phyloP scores from a whole-genome alignment of 306 rosid species.

The Cicer pinnatifidum region DNA sequence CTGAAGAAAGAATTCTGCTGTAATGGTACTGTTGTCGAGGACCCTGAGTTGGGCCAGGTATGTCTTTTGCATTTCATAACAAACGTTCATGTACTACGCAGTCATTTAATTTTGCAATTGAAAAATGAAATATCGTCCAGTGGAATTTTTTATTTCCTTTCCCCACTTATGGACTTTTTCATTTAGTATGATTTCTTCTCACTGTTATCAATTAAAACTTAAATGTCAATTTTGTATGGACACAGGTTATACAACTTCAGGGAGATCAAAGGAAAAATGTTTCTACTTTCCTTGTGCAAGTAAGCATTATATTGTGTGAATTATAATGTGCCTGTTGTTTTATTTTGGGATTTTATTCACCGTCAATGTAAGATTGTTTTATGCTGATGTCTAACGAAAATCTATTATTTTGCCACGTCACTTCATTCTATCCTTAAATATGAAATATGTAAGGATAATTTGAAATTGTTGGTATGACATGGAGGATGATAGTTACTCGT shows the following conservation, averaged over 20 bases:
- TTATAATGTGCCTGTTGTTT: slow-evolving; percentile 1
- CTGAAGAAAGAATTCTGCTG: slow-evolving; percentile 65
- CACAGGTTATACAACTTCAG: slow-evolving; percentile 69
- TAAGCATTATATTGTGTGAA: slow-evolving; percentile 18
- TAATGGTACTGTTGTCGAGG: slow-evolving; percentile 66
- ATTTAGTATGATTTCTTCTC: neutral
- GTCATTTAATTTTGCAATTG: neutral
- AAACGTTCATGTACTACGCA: slow-evolving; percentile 3
- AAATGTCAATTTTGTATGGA: slow-evolving; percentile 22
- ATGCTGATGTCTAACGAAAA: no score
- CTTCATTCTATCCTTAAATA: no score
- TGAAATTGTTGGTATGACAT: no score
- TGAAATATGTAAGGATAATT: no score
- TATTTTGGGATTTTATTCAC: neutral
- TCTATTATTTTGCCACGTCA: no score
- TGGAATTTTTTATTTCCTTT: neutral
- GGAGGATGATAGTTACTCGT: no score
- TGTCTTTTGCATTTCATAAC: slow-evolving; percentile 26
- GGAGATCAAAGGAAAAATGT: slow-evolving; percentile 69
- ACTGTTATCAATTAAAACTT: slow-evolving; percentile 4
- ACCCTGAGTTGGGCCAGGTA: slow-evolving; percentile 69
- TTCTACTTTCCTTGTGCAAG: slow-evolving; percentile 69
- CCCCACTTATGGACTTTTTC: neutral
- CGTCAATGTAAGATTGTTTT: no score
- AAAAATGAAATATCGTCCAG: neutral